A percentile compares a stretch with the other conserved stretches of the same genome.
These are phyloP conservation scores for Mucor ambiguus DNA, from an alignment of 371 early-diverging fungal species.

Conservation along the genomic window DNA sequence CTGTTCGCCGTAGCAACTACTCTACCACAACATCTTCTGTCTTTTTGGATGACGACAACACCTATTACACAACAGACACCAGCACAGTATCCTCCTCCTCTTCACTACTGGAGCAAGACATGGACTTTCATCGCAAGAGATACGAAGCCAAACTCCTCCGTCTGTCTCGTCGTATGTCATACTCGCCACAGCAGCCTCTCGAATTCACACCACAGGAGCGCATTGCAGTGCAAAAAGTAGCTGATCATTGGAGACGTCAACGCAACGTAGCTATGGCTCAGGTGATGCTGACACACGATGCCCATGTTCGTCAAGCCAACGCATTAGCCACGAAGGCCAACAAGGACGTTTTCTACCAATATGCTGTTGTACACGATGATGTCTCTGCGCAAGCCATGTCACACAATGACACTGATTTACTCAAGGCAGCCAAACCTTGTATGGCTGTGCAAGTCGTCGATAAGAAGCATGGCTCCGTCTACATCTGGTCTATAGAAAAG, in stretches of 20 bases:
- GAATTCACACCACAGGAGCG: slow-evolving; percentile 47
- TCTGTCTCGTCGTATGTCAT: slow-evolving; percentile 33
- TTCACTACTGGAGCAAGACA: slow-evolving; percentile 31
- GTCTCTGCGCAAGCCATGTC: slow-evolving; percentile 48
- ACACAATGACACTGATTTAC: slow-evolving; percentile 54
- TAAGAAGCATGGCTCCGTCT: slow-evolving; percentile 60
- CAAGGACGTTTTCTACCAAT: slow-evolving; percentile 78
- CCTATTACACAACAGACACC: slow-evolving; percentile 20
- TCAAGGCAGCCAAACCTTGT: slow-evolving; percentile 48
- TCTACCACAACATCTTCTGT: slow-evolving; percentile 23
- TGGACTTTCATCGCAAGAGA: slow-evolving; percentile 50
- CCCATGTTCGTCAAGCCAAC: slow-evolving; percentile 79
- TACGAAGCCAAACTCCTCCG: slow-evolving; percentile 52
- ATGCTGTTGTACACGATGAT: slow-evolving; percentile 59
- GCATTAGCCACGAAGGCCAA: slow-evolving; percentile 70
- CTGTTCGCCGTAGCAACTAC: slow-evolving; percentile 21
- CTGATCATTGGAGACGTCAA: slow-evolving; percentile 59
- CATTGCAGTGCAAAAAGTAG: slow-evolving; percentile 47
- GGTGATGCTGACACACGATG: slow-evolving; percentile 61
- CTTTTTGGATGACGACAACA: slow-evolving; percentile 20
- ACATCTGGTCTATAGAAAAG: slow-evolving; percentile 70
- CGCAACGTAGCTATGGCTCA: slow-evolving; percentile 69
- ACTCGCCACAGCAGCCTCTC: slow-evolving; percentile 12
- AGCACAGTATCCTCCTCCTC: slow-evolving; percentile 18
- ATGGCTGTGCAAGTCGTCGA: slow-evolving; percentile 70